Base-by-base conservation (phyloP, 2,329 filamentous ascomycete species). In the Colletotrichum destructivum region DNA sequence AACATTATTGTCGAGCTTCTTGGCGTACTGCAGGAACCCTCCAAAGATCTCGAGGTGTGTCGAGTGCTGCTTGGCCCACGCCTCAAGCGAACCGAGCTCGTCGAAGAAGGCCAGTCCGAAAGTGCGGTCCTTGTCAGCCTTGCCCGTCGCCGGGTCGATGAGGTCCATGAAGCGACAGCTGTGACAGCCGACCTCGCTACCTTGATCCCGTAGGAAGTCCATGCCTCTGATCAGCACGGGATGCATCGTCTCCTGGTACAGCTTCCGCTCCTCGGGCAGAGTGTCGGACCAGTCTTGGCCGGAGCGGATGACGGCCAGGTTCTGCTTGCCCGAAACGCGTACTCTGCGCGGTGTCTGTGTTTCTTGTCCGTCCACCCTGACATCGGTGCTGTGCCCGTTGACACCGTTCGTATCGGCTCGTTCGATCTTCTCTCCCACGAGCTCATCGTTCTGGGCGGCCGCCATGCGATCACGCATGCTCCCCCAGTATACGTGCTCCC, bases 401-500 rank as follows among this genome's bases (percentile, higher is more conserved):
- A 83, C 74, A 0, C 82, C 75, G 16, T 52, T 18, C n/a, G 56
- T 42, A 21, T 38, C 8, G 15, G 38, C 31, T 6, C 54, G 42
- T 8, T 38, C 61, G 18, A 44, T 54, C 18, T 63, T 75, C n/a
- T 78, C 75, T 1, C 81, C 81, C 0, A 74, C 62, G 2, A 85
- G 73, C 4, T 69, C 65, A 73, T 84, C 80, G 31, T 76, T 80
- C 73, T 86, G 84, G 7, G 80, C 76, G 3, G 76, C 75, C 3
- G 84, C 78, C 16, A 86, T 68, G 5, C 84, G 80, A 71, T 86
- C 84, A 16, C 84, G 79, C 83, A 85, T 84, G 73, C 82, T 84
- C 2, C 84, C 84, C 83, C 83, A 86, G 73, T 86, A 86, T 1
- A 78, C 82, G 72, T 86, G 84, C 75, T 86, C 82, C 47, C 78